Evolutionary conservation across 225 moss, liverwort and hornwort genomes (phyloP).

Genomic region (Ulota crispa): DNA sequence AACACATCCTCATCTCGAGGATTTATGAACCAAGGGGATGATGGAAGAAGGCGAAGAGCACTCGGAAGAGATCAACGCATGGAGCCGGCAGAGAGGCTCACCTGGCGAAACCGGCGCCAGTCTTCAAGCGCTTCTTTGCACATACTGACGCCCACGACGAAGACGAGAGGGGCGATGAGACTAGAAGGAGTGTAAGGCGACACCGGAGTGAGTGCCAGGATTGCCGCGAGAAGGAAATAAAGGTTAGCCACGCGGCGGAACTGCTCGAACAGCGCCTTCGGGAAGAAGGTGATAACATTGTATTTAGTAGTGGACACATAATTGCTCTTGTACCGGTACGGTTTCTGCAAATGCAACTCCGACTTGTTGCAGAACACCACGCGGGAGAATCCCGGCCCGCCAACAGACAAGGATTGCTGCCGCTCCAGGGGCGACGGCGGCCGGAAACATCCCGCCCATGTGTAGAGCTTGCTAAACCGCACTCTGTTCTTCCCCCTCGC

Average conservation of each 20-base stretch:
- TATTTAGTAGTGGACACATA: conserved; percentile 97
- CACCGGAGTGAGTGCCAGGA: conserved; percentile 67
- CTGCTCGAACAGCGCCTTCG: conserved; percentile 97
- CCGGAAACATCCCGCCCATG: conserved; percentile 68
- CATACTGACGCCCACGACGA: conserved; percentile 98
- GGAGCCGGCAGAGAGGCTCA: conserved; percentile 21
- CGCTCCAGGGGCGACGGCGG: conserved; percentile 56
- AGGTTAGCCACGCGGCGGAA: conserved; percentile 96
- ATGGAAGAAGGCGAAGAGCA: conserved; percentile 1
- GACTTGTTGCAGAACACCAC: conserved; percentile 84
- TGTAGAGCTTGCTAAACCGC: conserved; percentile 96
- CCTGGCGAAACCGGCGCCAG: conserved; percentile 89
- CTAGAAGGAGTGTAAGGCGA: conserved; percentile 58
- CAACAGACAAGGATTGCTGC: conserved; percentile 61
- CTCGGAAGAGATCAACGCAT: background rate
- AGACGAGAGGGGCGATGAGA: conserved; percentile 91
- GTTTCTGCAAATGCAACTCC: conserved; percentile 68
- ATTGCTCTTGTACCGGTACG: conserved; percentile 81
- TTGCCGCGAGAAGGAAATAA: conserved; percentile 86
- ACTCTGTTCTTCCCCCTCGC: conserved; percentile 61
- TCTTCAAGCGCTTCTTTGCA: conserved; percentile 96
- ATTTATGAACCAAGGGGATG: background rate
- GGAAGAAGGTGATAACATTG: conserved; percentile 75
- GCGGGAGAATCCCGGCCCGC: conserved; percentile 93
- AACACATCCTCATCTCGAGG: background rate